These are phyloP conservation scores for Vicia villosa DNA, from an alignment of 306 rosid species.

Conservation along the genomic window DNA sequence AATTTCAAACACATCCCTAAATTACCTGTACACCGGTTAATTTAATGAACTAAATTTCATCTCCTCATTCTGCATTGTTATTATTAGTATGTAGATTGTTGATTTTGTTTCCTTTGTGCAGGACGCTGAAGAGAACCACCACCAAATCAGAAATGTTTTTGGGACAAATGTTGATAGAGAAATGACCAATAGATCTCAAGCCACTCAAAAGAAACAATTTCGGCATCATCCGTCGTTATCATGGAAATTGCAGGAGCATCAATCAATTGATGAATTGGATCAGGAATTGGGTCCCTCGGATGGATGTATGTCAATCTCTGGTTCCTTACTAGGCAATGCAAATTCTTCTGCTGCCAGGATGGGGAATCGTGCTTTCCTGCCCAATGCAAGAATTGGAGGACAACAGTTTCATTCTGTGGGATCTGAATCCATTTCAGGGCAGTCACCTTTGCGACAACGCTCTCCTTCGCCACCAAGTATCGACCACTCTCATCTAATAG, in stretches of 20 bases:
- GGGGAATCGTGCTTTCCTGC: slow-evolving; percentile 45
- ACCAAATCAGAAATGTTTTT: slow-evolving; percentile 36
- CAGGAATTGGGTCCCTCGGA: slow-evolving; percentile 45
- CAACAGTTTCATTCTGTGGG: slow-evolving; percentile 47
- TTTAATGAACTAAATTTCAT: background rate
- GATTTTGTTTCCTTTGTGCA: slow-evolving; percentile 45
- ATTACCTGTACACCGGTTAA: background rate
- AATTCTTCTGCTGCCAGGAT: slow-evolving; percentile 46
- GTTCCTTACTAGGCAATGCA: slow-evolving; percentile 41
- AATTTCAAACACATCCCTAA: background rate
- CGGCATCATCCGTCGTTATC: slow-evolving; percentile 47
- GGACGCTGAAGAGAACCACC: slow-evolving; percentile 51
- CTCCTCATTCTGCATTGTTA: background rate
- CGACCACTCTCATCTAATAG: slow-evolving; percentile 43
- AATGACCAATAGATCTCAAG: background rate
- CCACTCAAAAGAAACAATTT: slow-evolving; percentile 51
- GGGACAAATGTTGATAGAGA: slow-evolving; percentile 53
- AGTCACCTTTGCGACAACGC: slow-evolving; percentile 53
- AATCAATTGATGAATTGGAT: slow-evolving; percentile 45
- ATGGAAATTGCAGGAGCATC: slow-evolving; percentile 62
- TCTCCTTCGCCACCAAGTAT: slow-evolving; percentile 45
- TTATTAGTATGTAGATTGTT: background rate
- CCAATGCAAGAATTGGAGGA: slow-evolving; percentile 50
- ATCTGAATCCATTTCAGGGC: slow-evolving; percentile 52
- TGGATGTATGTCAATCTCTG: slow-evolving; percentile 43